Evolutionary conservation across 2,329 filamentous ascomycete species (phyloP).

Genomic region (Rhynchosporium graminicola): DNA sequence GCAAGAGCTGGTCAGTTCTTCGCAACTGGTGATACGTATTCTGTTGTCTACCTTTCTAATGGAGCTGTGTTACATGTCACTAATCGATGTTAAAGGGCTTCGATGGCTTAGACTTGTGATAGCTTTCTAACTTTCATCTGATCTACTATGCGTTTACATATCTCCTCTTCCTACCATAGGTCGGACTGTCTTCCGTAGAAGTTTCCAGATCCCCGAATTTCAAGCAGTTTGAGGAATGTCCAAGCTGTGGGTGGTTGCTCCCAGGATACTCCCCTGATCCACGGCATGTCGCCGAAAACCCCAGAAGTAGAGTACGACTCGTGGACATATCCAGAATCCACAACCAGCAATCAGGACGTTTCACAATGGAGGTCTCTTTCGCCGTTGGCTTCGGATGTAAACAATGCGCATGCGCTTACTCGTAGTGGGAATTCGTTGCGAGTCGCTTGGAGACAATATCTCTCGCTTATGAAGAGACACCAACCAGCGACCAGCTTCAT

Average conservation of each 20-base stretch:
- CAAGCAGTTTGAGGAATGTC: too few relatives aligned
- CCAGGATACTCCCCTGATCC: background rate
- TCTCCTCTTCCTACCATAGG: too few relatives aligned
- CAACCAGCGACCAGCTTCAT: background rate
- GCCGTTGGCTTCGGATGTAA: background rate
- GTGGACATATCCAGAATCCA: background rate
- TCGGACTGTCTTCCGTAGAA: too few relatives aligned
- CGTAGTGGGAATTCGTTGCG: background rate
- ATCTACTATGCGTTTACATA: background rate
- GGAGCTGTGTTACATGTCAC: too few relatives aligned
- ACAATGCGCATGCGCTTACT: background rate
- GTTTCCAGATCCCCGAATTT: too few relatives aligned
- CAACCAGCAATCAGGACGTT: background rate
- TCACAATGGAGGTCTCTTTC: constrained; percentile 1
- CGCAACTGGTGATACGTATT: too few relatives aligned
- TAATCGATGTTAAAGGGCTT: too few relatives aligned
- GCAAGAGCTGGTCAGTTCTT: too few relatives aligned
- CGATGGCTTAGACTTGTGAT: background rate
- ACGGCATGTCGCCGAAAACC: too few relatives aligned
- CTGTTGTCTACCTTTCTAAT: too few relatives aligned
- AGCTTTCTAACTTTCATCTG: background rate
- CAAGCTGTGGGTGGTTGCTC: background rate
- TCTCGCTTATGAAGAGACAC: background rate
- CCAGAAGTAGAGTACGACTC: too few relatives aligned
- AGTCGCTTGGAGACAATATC: background rate